A percentile compares a stretch with the other conserved stretches of the same genome.
These are phyloP conservation scores for Pythium grandisporangium DNA, from an alignment of 352 stramenopile species.

Conservation along the genomic window DNA sequence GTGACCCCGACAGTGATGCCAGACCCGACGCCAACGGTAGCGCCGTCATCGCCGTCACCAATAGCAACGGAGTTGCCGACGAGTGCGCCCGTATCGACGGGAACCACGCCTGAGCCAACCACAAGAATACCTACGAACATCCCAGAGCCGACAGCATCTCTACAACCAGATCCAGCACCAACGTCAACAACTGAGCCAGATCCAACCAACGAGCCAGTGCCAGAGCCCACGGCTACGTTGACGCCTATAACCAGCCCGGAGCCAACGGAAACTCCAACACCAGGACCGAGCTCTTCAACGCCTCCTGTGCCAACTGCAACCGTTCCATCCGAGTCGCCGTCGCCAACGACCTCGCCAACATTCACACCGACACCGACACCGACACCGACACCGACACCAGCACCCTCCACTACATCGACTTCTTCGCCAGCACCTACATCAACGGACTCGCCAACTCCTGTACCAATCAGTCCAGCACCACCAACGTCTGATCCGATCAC, in stretches of 20 bases:
- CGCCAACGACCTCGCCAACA: not conserved
- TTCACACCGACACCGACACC: not conserved
- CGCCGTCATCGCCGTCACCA: not conserved
- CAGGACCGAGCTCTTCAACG: not conserved
- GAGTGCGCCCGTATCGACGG: not conserved
- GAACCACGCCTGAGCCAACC: not conserved
- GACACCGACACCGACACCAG: not conserved
- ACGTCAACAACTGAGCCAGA: not conserved
- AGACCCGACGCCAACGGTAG: not conserved
- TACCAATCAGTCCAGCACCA: not conserved
- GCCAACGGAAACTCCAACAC: not conserved
- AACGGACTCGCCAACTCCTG: not conserved
- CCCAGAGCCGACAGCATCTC: not conserved
- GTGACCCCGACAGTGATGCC: not conserved
- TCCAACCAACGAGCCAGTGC: not conserved
- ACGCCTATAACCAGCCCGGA: not conserved
- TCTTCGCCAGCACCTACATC: not conserved
- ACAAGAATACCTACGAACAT: not conserved
- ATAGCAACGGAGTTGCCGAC: not conserved
- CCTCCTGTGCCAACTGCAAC: not conserved
- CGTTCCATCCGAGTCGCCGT: too few relatives aligned
- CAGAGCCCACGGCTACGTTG: not conserved
- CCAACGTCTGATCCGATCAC: conserved; percentile 1
- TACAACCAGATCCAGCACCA: not conserved
- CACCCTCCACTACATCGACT: not conserved